These are phyloP conservation scores for Ceratobasidium sp. DNA, from an alignment of 1,284 basidiomycete species.

Conservation along the genomic window DNA sequence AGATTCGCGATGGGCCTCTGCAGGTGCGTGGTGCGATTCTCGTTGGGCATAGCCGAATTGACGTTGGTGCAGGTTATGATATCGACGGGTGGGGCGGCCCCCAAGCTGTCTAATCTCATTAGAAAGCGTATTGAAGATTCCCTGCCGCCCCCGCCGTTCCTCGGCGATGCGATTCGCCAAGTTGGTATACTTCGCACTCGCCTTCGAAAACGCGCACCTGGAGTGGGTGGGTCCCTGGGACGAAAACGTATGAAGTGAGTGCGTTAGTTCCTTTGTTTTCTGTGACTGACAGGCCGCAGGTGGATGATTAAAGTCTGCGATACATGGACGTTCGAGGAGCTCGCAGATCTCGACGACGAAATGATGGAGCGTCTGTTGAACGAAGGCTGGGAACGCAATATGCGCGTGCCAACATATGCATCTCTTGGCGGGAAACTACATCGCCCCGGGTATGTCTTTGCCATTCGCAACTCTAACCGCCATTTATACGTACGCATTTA, in stretches of 20 bases:
- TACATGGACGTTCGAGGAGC: constrained; percentile 79
- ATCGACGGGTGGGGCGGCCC: constrained; percentile 93
- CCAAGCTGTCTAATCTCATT: constrained; percentile 87
- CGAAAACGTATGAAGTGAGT: constrained; percentile 74
- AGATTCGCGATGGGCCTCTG: constrained; percentile 87
- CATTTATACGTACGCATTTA: constrained; percentile 9
- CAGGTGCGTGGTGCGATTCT: background rate
- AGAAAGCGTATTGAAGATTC: constrained; percentile 71
- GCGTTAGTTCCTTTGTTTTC: background rate
- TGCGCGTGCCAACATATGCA: constrained; percentile 39
- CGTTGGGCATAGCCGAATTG: background rate
- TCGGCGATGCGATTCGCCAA: constrained; percentile 80
- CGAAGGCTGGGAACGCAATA: constrained; percentile 70
- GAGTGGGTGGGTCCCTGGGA: constrained; percentile 75
- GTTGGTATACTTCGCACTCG: constrained; percentile 75
- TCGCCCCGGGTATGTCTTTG: constrained; percentile 1
- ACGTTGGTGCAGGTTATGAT: constrained; percentile 81
- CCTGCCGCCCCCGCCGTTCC: constrained; percentile 64
- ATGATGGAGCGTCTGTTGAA: constrained; percentile 67
- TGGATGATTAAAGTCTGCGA: constrained; percentile 96
- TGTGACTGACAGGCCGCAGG: background rate
- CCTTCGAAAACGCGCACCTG: constrained; percentile 75
- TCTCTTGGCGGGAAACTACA: constrained; percentile 28
- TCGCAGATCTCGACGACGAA: constrained; percentile 68
- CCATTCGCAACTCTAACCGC: background rate